Evolutionary conservation across 148 eudicot genomes (phyloP).

Genomic region (Camellia lanceoleosa): DNA sequence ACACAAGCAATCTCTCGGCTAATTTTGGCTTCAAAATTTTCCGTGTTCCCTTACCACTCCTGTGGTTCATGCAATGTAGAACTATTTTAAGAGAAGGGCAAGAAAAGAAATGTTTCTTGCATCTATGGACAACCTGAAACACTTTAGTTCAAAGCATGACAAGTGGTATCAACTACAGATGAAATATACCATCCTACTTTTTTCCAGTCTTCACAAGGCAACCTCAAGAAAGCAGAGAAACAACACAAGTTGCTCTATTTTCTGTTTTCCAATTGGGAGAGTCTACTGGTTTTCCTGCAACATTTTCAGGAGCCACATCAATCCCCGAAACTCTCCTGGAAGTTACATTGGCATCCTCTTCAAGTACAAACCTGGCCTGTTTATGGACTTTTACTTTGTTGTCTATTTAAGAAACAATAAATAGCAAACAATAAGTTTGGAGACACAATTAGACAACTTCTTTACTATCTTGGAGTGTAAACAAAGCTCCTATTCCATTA

Average conservation of each 20-base stretch:
- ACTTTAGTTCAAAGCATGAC: background rate
- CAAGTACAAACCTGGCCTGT: background rate
- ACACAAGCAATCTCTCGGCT: background rate
- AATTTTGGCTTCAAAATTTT: no score
- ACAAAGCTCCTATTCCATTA: no score
- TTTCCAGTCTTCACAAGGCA: constrained; percentile 5
- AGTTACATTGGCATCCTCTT: constrained; percentile 3
- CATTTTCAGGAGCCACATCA: constrained; percentile 9
- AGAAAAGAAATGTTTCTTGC: background rate
- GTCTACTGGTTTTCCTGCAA: background rate
- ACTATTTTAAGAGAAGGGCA: background rate
- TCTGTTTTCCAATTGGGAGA: background rate
- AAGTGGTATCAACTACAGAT: background rate
- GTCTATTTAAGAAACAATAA: background rate
- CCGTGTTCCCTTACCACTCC: background rate
- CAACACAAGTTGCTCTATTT: background rate
- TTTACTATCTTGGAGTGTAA: no score
- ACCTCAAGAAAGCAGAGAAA: no score
- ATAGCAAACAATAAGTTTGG: no score
- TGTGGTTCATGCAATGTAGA: background rate
- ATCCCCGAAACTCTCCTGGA: background rate
- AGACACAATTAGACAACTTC: no score
- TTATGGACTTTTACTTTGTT: background rate
- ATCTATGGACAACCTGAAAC: background rate
- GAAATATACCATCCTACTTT: background rate